Conservation (phyloP, 768 basidiomycete genomes). For the Amanita rubescens region DNA sequence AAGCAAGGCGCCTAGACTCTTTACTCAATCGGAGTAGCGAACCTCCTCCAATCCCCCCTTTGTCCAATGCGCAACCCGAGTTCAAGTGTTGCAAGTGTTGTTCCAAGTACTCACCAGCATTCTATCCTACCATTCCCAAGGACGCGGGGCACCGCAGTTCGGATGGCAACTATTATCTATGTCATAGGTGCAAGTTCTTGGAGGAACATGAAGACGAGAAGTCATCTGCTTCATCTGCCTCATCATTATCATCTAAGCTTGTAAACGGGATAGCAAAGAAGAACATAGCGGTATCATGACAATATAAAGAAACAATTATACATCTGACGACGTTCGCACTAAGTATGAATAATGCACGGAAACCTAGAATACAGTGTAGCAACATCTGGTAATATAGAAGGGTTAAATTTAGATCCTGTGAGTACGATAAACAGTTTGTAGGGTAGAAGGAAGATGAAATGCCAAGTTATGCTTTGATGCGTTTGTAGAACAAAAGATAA, state of each 20-base stretch:
- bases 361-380: conserved; percentile 7
- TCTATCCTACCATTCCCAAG: conserved; percentile 47
- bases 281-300: conserved; percentile 29
- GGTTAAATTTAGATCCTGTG: conserved; percentile 14
- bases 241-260: conserved; percentile 2
- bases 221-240: not conserved
- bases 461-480: conserved; percentile 37
- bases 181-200: conserved; percentile 43
- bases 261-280: conserved; percentile 9
- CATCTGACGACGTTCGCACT: conserved; percentile 1
- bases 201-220: conserved; percentile 6
- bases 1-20: conserved; percentile 77
- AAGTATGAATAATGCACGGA: conserved; percentile 7
- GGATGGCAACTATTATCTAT: conserved; percentile 25
- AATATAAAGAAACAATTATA: conserved; percentile 8
- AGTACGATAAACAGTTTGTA: conserved; percentile 4
- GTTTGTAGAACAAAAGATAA: conserved; percentile 79
- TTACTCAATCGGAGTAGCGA: conserved; percentile 38
- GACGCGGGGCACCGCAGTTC: conserved; percentile 10
- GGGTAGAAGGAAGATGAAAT: conserved; percentile 20
- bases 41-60: conserved; percentile 15
- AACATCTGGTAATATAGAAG: conserved; percentile 8
- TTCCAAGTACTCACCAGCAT: conserved; percentile 70
- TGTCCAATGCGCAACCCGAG: conserved; percentile 18
- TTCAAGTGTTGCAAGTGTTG: conserved; percentile 54